These are phyloP conservation scores for Leccinum subspadiceum DNA, from an alignment of 1,284 basidiomycete genomes.

Conservation along the genomic window DNA sequence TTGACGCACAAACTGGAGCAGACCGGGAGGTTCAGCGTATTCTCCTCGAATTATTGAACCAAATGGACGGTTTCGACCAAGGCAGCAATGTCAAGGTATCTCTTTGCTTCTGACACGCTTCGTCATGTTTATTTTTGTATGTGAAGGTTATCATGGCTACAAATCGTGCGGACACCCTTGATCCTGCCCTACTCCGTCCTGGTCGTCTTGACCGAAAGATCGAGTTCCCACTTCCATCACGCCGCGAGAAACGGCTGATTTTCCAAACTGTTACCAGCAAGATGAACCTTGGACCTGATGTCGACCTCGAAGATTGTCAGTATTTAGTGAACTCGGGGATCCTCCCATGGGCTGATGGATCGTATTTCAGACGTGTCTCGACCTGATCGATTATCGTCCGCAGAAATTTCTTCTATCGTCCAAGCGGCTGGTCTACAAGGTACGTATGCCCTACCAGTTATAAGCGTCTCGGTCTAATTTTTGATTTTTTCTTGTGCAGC, in stretches of 20 bases:
- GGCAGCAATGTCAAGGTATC: conserved; percentile 96
- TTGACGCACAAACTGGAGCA: conserved; percentile 98
- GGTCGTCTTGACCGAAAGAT: conserved; percentile 99
- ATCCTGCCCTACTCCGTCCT: conserved; percentile 95
- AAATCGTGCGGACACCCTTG: conserved; percentile 93
- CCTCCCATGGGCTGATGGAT: conserved; percentile 10
- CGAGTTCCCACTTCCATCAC: conserved; percentile 93
- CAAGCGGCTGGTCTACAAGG: conserved; percentile 98
- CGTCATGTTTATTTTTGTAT: conserved; percentile 1
- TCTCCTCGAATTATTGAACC: conserved; percentile 95
- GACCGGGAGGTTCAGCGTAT: conserved; percentile 99
- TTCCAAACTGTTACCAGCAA: conserved; percentile 98
- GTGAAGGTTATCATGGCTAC: conserved; percentile 96
- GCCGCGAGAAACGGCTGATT: conserved; percentile 95
- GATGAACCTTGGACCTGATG: conserved; percentile 98
- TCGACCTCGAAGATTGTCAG: conserved; percentile 97
- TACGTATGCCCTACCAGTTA: conserved; percentile 29
- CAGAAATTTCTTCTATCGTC: conserved; percentile 94
- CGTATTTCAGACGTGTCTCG: conserved; percentile 80
- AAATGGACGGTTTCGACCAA: conserved; percentile 99
- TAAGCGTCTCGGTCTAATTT: neutral
- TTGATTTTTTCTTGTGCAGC: conserved; percentile 46
- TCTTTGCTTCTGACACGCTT: neutral
- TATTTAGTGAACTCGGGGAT: conserved; percentile 11
- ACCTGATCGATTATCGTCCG: conserved; percentile 93